Evolutionary conservation across 2,329 filamentous ascomycete genomes (phyloP), one percentile per base, ranked within the genome.

Genomic region (Chaetomiaceae sp.): DNA sequence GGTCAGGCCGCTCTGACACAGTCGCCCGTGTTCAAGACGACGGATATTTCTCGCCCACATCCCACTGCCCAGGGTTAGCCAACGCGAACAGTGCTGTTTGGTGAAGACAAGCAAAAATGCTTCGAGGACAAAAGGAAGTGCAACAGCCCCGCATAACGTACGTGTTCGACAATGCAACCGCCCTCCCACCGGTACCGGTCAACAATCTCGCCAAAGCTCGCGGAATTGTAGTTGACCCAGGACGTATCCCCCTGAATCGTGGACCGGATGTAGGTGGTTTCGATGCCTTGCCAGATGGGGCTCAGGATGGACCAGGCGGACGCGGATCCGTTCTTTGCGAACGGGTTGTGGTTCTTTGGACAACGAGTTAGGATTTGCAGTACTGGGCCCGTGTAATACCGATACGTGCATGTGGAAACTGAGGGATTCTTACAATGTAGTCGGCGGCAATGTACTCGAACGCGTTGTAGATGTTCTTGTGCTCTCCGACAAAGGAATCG

Each of bases 111-210:
- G 3, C 6, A 27, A 27, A 27, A 27, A n/a, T n/a, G n/a, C n/a
- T n/a, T n/a, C n/a, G n/a, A n/a, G n/a, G n/a, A n/a, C n/a, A n/a
- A n/a, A n/a, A n/a, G n/a, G n/a, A n/a, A n/a, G n/a, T n/a, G n/a
- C n/a, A n/a, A n/a, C 25, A 27, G 7, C 6, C 19, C 14, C 4
- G 37, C n/a, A 7, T 10, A 45, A 37, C 39, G 10, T 14, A 58
- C 55, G 41, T 58, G 54, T 17, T 58, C 54, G n/a, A 30, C 51
- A 35, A 58, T 58, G 39, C 54, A 56, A 2, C 56, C 51, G 2
- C 41, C 51, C 8, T 58, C 56, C 54, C 54, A 58, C 16, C 51
- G 34, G 23, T 56, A 58, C 46, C 55, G 41, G 38, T 58, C 55
- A 3, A 58, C 55, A 12, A 58, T 39, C 10, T 47, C 48, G 2